phyloP scores from a whole-genome alignment of 495 filamentous ascomycete genomes.

The Hamigera avellanea region DNA sequence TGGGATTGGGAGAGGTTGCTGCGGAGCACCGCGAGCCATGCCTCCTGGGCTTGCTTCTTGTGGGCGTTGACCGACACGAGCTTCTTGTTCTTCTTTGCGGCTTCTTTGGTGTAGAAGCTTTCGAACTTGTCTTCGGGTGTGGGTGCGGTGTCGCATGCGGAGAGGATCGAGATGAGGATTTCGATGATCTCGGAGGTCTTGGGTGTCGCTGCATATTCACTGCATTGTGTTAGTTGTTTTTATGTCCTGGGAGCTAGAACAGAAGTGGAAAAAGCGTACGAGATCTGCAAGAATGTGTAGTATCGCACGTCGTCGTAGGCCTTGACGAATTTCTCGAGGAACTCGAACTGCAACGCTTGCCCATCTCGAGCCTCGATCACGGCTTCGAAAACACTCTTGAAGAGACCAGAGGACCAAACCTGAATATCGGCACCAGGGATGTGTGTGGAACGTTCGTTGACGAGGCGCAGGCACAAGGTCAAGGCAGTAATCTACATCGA shows the following conservation, averaged over 20 bases:
- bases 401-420: conserved; percentile 50
- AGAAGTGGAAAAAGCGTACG: conserved; percentile 41
- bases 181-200: conserved; percentile 33
- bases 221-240: conserved; percentile 8
- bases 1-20: conserved; percentile 51
- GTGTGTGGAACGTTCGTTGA: conserved; percentile 64
- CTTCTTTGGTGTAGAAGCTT: conserved; percentile 48
- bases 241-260: conserved; percentile 16
- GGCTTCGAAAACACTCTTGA: conserved; percentile 48
- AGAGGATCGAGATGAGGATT: conserved; percentile 49
- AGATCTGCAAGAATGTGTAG: conserved; percentile 59
- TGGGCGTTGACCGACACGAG: conserved; percentile 27
- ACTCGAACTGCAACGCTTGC: conserved; percentile 52
- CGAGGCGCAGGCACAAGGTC: conserved; percentile 67
- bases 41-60: conserved; percentile 57
- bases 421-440: conserved; percentile 46
- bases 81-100: conserved; percentile 53
- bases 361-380: conserved; percentile 46
- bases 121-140: conserved; percentile 49
- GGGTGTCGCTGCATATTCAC: conserved; percentile 22
- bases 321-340: conserved; percentile 63
- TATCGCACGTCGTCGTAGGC: conserved; percentile 77
- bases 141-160: conserved; percentile 52
- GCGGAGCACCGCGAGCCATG: conserved; percentile 72
- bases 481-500: conserved; percentile 45